Conservation (phyloP, 768 basidiomycete species). For the Kwoniella bestiolae region DNA sequence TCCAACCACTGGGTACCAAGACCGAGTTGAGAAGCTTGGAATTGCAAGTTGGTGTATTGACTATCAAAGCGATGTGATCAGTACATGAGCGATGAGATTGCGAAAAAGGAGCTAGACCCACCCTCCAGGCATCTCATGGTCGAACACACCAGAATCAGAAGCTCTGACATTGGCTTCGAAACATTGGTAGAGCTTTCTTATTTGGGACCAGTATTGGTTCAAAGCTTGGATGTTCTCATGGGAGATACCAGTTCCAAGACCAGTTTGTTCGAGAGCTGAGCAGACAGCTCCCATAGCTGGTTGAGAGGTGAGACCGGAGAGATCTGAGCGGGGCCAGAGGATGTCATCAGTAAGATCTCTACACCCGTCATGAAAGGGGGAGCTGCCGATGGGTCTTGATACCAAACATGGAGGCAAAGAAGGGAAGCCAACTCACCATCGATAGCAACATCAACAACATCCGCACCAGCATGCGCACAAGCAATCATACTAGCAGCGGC, state of each 20-base stretch:
- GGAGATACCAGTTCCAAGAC: constrained; percentile 90
- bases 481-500: constrained; percentile 97
- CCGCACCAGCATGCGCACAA: constrained; percentile 92
- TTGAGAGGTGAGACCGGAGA: constrained; percentile 98
- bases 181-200: constrained; percentile 90
- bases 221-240: constrained; percentile 96
- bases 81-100: constrained; percentile 7
- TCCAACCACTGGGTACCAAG: constrained; percentile 95
- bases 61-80: background rate
- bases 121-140: constrained; percentile 99
- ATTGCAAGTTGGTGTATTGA: constrained; percentile 66
- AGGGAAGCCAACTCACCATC: constrained; percentile 70
- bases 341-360: constrained; percentile 21
- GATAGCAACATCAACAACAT: constrained; percentile 96
- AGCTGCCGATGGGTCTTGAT: too few species aligned
- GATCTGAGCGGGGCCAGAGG: too few species aligned
- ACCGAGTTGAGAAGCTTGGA: constrained; percentile 97
- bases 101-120: constrained; percentile 58
- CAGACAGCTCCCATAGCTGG: constrained; percentile 98
- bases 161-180: constrained; percentile 98
- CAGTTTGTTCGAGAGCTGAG: constrained; percentile 91
- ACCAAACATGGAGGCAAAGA: background rate
- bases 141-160: constrained; percentile 96
- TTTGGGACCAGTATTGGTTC: constrained; percentile 97
- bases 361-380: too few species aligned